These are phyloP conservation scores for Nitzschia putrida DNA, from an alignment of 108 stramenopile species.

Conservation along the genomic window DNA sequence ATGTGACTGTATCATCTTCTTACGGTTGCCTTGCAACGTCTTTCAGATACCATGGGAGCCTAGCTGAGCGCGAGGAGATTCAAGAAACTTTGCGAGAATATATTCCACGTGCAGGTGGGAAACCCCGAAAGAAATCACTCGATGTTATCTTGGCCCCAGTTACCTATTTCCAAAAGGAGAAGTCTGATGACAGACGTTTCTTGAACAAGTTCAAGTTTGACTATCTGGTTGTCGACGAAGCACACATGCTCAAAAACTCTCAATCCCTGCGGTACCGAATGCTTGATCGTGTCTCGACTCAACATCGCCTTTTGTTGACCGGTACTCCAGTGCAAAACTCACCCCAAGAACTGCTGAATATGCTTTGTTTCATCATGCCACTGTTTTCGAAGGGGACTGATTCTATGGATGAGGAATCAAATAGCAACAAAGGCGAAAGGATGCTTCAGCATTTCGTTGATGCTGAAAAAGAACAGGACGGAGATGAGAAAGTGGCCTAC, in stretches of 20 bases:
- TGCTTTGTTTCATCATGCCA: conserved; percentile 88
- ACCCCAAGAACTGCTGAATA: conserved; percentile 80
- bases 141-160: conserved; percentile 84
- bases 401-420: conserved; percentile 45
- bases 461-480: conserved; percentile 39
- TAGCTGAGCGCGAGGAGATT: conserved; percentile 59
- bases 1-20: not conserved
- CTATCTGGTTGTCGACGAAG: conserved; percentile 84
- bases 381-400: conserved; percentile 59
- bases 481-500: conserved; percentile 56
- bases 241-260: conserved; percentile 78
- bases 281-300: conserved; percentile 62
- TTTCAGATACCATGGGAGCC: conserved; percentile 67
- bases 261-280: conserved; percentile 70
- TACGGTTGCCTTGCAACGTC: not conserved
- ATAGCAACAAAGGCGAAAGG: conserved; percentile 60
- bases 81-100: conserved; percentile 47
- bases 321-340: conserved; percentile 81
- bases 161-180: conserved; percentile 80
- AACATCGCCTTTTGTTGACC: conserved; percentile 72
- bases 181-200: conserved; percentile 72
- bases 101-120: conserved; percentile 30
- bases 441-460: conserved; percentile 86
- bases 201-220: conserved; percentile 75
- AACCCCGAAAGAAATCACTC: conserved; percentile 14